These are phyloP conservation scores for Planoprotostelium fungivorum DNA, from an alignment of 78 protist genomes.

Conservation along the genomic window DNA sequence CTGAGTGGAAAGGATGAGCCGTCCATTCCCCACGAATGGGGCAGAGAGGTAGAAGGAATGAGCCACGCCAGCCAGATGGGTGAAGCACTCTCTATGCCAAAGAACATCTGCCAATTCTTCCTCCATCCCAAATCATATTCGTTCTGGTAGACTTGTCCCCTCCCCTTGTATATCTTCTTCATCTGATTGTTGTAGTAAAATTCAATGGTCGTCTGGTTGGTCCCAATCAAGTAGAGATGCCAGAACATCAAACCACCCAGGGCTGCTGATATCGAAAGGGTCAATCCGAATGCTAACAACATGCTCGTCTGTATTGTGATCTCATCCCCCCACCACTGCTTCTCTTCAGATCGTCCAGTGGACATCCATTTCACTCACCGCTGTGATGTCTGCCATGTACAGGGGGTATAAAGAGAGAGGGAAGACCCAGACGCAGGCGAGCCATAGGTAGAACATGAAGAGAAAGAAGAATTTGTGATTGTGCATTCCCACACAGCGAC, in stretches of 20 bases:
- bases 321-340: constrained; percentile 7
- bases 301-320: not conserved
- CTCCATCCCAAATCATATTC: constrained; percentile 25
- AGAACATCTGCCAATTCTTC: constrained; percentile 37
- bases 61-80: not conserved
- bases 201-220: constrained; percentile 64
- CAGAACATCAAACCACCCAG: constrained; percentile 33
- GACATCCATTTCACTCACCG: not conserved
- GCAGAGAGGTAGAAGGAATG: not conserved
- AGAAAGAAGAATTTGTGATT: constrained; percentile 70
- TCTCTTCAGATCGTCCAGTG: too few relatives aligned
- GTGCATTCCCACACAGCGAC: constrained; percentile 45
- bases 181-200: not conserved
- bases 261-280: constrained; percentile 29
- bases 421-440: constrained; percentile 48
- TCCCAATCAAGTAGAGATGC: constrained; percentile 42
- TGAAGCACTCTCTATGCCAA: not conserved
- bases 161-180: not conserved
- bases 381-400: not conserved
- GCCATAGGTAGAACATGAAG: constrained; percentile 51
- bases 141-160: constrained; percentile 21
- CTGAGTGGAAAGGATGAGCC: not conserved
- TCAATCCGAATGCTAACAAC: constrained; percentile 34
- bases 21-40: not conserved
- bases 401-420: constrained; percentile 15